phyloP scores from a whole-genome alignment of 2,329 filamentous ascomycete genomes.

The Ophiocordyceps camponoti-floridani region DNA sequence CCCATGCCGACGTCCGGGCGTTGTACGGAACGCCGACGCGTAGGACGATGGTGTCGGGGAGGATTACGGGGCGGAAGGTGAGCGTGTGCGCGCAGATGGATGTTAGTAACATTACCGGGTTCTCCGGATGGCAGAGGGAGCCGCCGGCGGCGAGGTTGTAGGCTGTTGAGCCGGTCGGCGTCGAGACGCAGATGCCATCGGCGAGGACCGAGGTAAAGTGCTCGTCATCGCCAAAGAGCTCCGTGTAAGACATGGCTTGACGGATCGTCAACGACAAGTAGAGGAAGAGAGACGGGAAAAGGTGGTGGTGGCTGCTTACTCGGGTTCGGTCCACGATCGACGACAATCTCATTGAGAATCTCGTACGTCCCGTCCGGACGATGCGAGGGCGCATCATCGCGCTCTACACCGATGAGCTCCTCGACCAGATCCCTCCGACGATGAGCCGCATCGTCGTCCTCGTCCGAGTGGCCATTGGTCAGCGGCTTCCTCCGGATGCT shows the following conservation, averaged over 20 bases:
- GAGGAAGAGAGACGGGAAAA: not conserved
- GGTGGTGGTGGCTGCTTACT: constrained; percentile 35
- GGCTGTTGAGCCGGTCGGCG: constrained; percentile 83
- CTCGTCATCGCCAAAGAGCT: constrained; percentile 87
- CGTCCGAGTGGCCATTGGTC: constrained; percentile 9
- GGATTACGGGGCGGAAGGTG: constrained; percentile 88
- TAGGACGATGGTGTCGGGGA: constrained; percentile 89
- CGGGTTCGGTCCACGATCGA: constrained; percentile 83
- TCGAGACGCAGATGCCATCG: constrained; percentile 85
- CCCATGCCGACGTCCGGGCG: constrained; percentile 78
- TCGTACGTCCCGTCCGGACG: constrained; percentile 68
- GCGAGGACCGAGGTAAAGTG: constrained; percentile 89
- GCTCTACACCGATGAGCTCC: constrained; percentile 74
- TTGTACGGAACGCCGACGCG: constrained; percentile 90
- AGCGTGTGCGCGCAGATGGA: constrained; percentile 90
- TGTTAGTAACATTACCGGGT: constrained; percentile 86
- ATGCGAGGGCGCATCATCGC: constrained; percentile 72
- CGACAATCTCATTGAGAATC: constrained; percentile 92
- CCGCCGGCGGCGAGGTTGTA: constrained; percentile 95
- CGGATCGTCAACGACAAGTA: not conserved
- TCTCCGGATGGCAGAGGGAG: constrained; percentile 86
- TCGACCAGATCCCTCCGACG: constrained; percentile 57
- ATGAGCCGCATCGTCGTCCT: constrained; percentile 19
- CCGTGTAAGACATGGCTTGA: constrained; percentile 76
- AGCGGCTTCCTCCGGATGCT: constrained; percentile 31